Conservation (phyloP, 352 stramenopile genomes). For the Globisporangium acanthophoron region DNA sequence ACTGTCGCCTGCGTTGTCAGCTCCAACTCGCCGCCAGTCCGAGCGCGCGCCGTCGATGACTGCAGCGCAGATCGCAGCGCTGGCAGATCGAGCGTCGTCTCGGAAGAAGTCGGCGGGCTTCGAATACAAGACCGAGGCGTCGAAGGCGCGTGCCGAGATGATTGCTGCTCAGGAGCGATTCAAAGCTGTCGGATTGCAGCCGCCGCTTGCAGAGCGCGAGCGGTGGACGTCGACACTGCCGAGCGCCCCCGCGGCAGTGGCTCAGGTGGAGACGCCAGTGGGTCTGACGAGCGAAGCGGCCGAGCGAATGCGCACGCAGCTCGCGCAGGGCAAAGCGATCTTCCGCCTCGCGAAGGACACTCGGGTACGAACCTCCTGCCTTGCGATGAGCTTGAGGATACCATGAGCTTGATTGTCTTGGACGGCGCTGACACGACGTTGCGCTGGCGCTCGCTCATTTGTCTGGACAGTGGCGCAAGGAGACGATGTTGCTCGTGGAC, state of each 20-base stretch:
- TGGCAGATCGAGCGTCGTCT: neutral
- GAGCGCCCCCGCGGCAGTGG: neutral
- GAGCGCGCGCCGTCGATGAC: conserved; percentile 12
- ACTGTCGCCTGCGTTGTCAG: neutral
- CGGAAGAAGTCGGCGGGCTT: conserved; percentile 11
- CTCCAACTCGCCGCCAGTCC: conserved; percentile 6
- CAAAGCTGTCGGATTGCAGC: conserved; percentile 3
- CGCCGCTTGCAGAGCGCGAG: neutral
- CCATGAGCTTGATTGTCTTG: neutral
- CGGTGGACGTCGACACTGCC: neutral
- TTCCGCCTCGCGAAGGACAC: conserved; percentile 16
- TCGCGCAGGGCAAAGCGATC: conserved; percentile 13
- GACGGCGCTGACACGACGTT: neutral
- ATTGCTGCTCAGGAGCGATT: conserved; percentile 2
- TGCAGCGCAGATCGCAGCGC: conserved; percentile 2
- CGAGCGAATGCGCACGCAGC: conserved; percentile 8
- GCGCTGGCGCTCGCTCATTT: neutral
- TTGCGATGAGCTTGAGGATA: neutral
- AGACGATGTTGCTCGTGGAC: conserved; percentile 23
- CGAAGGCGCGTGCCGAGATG: neutral
- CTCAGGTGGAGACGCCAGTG: neutral
- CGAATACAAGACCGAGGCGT: conserved; percentile 9
- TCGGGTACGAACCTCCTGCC: conserved; percentile 1
- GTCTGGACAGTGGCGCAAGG: conserved; percentile 25
- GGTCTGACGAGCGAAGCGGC: neutral